A percentile compares a stretch with the other conserved stretches of the same genome.
phyloP scores from a whole-genome alignment of 108 stramenopile species.

The Chaetoceros muelleri region DNA sequence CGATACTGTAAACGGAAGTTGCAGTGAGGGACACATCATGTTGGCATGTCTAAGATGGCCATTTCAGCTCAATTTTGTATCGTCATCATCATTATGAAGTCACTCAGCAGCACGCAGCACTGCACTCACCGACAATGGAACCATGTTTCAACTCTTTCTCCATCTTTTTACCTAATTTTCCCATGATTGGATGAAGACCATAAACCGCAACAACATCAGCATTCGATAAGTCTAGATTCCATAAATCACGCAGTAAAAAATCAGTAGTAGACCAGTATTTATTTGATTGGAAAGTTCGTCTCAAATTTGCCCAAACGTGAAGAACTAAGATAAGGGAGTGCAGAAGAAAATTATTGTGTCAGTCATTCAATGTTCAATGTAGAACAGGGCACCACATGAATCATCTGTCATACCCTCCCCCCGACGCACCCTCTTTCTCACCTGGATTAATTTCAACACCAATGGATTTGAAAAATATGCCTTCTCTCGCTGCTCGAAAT shows the following conservation, averaged over 20 bases:
- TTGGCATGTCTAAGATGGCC: not conserved
- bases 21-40: too few species aligned
- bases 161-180: constrained; percentile 35
- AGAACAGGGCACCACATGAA: not conserved
- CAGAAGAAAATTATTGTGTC: not conserved
- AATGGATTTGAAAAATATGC: constrained; percentile 29
- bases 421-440: not conserved
- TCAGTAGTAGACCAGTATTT: constrained; percentile 30
- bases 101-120: not conserved
- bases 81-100: not conserved
- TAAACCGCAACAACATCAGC: constrained; percentile 53
- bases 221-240: constrained; percentile 28
- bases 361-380: not conserved
- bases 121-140: constrained; percentile 17
- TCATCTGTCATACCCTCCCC: not conserved
- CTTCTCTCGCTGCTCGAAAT: constrained; percentile 44
- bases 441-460: constrained; percentile 55
- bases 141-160: constrained; percentile 37
- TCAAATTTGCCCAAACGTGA: constrained; percentile 19
- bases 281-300: constrained; percentile 23
- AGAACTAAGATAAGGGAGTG: constrained; percentile 5
- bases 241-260: constrained; percentile 38
- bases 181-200: constrained; percentile 52
- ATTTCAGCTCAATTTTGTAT: too few species aligned
- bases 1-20: constrained; percentile 12